Base-by-base conservation (phyloP, 352 stramenopile species). In the Globisporangium echinulatum region DNA sequence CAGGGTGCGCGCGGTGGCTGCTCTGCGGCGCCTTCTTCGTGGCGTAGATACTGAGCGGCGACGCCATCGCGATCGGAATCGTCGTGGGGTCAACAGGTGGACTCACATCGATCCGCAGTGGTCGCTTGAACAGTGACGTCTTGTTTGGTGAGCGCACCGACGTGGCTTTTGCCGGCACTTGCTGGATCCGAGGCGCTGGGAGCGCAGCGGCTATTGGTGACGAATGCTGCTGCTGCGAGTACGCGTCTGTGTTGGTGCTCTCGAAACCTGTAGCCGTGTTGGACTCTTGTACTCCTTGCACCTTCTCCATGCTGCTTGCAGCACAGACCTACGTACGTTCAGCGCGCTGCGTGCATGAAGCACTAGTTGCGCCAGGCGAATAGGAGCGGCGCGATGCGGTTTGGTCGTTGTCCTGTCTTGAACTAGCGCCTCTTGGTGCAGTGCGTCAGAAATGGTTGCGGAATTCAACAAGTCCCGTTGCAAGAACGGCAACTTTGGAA, bases 81-180 rank as follows among this genome's bases (percentile, higher is more conserved):
- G 58, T 52, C 5, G 44, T 58, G 17, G 56, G 54, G 42, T 56
- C 58, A 44, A 62, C 63, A 8, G 63, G 62, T 4, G 66, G 67
- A 38, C 65, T 73, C 11, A 85, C 72, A 53, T 86, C 78, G 11
- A 88, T 85, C 14, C 55, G 69, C 36, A 87, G 50, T 17, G 69
- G 70, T 10, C 68, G 55, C 11, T 62, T 57, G 38, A 74, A 61
- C 40, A 54, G 33, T 8, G 68, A 61, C 8, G 54, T 53, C 33
- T 52, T 52, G 10, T 39, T 68, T 36, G 63, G 39, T 14, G 50
- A 49, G 5, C 59, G 47, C 5, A 66, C 49, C 0, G 66, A 69
- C 11, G 38, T 43, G n/a, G 33, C 25, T 36, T 56, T 66, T 37
- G n/a, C 33, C 4, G 49, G 33, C 2, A 59, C 7, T 50, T 50